These are phyloP conservation scores for Colletotrichum caudatum DNA, from an alignment of 2,329 filamentous ascomycete genomes.

Conservation along the genomic window DNA sequence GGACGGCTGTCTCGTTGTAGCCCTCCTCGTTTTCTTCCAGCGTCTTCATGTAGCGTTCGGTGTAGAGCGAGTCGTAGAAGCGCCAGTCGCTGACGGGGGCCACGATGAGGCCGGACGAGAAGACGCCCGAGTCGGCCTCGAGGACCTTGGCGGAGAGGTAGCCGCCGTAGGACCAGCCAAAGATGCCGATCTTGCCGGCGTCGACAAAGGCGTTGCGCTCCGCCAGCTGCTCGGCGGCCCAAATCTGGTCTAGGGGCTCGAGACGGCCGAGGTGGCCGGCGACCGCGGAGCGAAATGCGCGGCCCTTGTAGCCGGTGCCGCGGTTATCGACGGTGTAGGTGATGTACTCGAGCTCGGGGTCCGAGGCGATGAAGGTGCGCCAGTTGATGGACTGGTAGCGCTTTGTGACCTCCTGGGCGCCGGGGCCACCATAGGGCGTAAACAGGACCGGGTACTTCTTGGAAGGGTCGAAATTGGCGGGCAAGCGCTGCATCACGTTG, in stretches of 20 bases:
- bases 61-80: slow-evolving; percentile 79
- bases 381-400: slow-evolving; percentile 66
- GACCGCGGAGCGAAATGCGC: slow-evolving; percentile 70
- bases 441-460: slow-evolving; percentile 77
- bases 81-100: slow-evolving; percentile 77
- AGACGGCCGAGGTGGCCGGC: slow-evolving; percentile 70
- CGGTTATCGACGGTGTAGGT: slow-evolving; percentile 77
- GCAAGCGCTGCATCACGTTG: slow-evolving; percentile 74
- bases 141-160: slow-evolving; percentile 76
- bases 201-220: slow-evolving; percentile 67
- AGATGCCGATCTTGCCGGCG: slow-evolving; percentile 71
- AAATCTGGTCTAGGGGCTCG: slow-evolving; percentile 76
- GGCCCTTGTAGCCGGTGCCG: slow-evolving; percentile 74
- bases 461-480: slow-evolving; percentile 70
- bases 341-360: slow-evolving; percentile 76
- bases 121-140: slow-evolving; percentile 70
- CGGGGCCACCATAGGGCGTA: slow-evolving; percentile 76
- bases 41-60: slow-evolving; percentile 79
- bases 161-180: slow-evolving; percentile 77
- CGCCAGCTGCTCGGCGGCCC: slow-evolving; percentile 70
- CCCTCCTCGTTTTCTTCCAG: slow-evolving; percentile 66
- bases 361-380: slow-evolving; percentile 73
- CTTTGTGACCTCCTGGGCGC: slow-evolving; percentile 71
- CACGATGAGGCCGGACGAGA: slow-evolving; percentile 72
- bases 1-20: slow-evolving; percentile 72